Percentiles rank a stretch among this genome's conserved stretches.
phyloP scores from a whole-genome alignment of 2,329 filamentous ascomycete genomes.

The Bisporella sp. region DNA sequence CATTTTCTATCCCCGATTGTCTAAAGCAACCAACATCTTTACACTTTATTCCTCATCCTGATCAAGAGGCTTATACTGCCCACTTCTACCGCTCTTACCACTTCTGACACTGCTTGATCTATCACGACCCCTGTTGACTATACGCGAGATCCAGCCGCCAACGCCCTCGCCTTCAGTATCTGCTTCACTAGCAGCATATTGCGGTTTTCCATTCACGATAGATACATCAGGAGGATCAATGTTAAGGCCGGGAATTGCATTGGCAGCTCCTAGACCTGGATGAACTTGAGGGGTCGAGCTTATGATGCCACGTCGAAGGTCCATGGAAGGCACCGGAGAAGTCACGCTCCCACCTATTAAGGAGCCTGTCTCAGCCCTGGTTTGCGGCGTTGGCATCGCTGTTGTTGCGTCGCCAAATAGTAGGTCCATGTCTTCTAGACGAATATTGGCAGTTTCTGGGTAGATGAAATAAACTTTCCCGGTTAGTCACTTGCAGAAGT shows the following conservation, averaged over 20 bases:
- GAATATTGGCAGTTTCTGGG: slow-evolving; percentile 91
- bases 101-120: slow-evolving; percentile 23
- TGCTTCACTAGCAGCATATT: slow-evolving; percentile 26
- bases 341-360: slow-evolving; percentile 56
- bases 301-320: slow-evolving; percentile 50
- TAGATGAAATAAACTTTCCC: slow-evolving; percentile 87
- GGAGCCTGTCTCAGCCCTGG: slow-evolving; percentile 74
- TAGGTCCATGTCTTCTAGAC: slow-evolving; percentile 92
- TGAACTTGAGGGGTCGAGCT: slow-evolving; percentile 20
- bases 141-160: slow-evolving; percentile 62
- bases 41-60: slow-evolving; percentile 33
- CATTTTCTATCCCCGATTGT: slow-evolving; percentile 9
- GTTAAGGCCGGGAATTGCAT: slow-evolving; percentile 71
- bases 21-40: neutral
- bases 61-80: slow-evolving; percentile 30
- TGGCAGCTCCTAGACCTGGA: slow-evolving; percentile 47
- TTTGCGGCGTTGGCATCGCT: slow-evolving; percentile 69
- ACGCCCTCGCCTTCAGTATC: slow-evolving; percentile 42
- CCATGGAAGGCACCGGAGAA: slow-evolving; percentile 74
- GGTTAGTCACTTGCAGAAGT: neutral
- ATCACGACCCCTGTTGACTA: slow-evolving; percentile 48
- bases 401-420: slow-evolving; percentile 92
- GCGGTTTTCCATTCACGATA: slow-evolving; percentile 42
- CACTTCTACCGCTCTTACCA: slow-evolving; percentile 13
- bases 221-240: slow-evolving; percentile 69